A percentile compares a stretch with the other conserved stretches of the same genome.
phyloP scores from a whole-genome alignment of 2,329 filamentous ascomycete species.

The Penicillium sp. region DNA sequence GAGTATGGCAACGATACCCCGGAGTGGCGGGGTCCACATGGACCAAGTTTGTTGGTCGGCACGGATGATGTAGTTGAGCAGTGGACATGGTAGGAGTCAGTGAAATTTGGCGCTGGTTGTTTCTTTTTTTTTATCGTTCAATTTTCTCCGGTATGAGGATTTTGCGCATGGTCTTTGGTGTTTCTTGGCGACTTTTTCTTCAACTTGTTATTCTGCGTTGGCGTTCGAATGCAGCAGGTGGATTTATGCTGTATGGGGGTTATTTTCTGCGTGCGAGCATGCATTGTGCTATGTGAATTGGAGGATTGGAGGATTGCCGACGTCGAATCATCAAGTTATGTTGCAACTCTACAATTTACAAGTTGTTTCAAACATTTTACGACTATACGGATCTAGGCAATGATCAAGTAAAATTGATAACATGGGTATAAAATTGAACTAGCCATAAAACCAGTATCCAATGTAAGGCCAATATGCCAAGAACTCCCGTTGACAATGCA shows the following conservation, averaged over 20 bases:
- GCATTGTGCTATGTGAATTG: background rate
- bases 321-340: background rate
- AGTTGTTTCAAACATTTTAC: background rate
- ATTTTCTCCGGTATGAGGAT: background rate
- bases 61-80: slow-evolving; percentile 35
- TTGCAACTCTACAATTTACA: background rate
- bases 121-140: background rate
- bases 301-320: background rate
- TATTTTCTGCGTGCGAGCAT: background rate
- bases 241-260: background rate
- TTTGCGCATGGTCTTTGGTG: background rate
- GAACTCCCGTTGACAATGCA: slow-evolving; percentile 5
- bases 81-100: slow-evolving; percentile 36
- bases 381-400: background rate
- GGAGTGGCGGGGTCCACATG: slow-evolving; percentile 24
- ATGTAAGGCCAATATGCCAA: background rate
- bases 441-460: background rate
- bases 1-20: slow-evolving; percentile 27
- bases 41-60: slow-evolving; percentile 37
- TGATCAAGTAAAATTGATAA: background rate
- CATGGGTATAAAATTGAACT: slow-evolving; percentile 6
- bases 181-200: background rate
- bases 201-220: background rate
- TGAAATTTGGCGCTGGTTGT: too few species aligned
- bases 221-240: background rate